Evolutionary conservation across 345 rosid species (phyloP).

Genomic region (Eucalyptus cloeziana): DNA sequence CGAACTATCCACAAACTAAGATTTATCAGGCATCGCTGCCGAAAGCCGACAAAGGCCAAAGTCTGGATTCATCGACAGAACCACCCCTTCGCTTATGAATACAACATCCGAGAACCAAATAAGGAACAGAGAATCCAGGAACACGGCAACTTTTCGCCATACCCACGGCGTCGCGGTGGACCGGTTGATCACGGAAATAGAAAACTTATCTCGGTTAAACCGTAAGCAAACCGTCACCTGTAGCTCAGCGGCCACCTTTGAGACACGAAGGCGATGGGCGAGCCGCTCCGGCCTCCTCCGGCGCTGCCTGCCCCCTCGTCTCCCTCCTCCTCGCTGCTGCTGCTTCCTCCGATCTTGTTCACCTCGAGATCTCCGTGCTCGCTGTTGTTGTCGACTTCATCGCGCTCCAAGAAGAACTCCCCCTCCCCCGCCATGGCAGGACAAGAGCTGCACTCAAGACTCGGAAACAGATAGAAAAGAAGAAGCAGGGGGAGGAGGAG

Average conservation of each 20-base stretch:
- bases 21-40: neutral
- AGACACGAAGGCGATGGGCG: conserved; percentile 18
- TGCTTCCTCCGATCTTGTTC: conserved; percentile 4
- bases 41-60: neutral
- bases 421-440: conserved; percentile 6
- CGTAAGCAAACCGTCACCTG: conserved; percentile 20
- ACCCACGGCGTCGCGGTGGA: neutral
- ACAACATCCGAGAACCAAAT: neutral
- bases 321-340: conserved; percentile 12
- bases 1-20: neutral
- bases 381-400: conserved; percentile 4
- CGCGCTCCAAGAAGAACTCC: conserved; percentile 22
- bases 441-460: neutral
- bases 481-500: neutral
- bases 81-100: neutral
- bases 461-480: neutral
- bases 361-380: conserved; percentile 24
- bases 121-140: neutral
- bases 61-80: neutral
- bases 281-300: neutral
- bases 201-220: neutral
- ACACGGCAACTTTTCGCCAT: neutral
- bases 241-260: conserved; percentile 80
- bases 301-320: neutral
- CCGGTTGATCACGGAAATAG: neutral